These are phyloP conservation scores for Kingdonia uniflora DNA, from an alignment of 164 flowering plant genomes.

Conservation along the genomic window DNA sequence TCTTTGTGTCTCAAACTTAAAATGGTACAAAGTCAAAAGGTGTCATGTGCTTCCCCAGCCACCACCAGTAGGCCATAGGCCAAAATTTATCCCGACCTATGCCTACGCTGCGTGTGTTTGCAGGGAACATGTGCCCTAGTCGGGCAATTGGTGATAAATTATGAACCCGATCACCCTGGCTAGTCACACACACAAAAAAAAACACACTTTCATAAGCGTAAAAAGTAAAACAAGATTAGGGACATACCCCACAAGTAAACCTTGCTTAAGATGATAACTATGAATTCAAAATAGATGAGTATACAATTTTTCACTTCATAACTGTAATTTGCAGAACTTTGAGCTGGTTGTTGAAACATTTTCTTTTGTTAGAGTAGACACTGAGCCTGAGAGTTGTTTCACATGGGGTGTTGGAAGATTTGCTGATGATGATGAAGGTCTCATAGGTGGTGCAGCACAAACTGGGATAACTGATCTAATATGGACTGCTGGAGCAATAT, in stretches of 20 bases:
- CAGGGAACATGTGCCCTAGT: not conserved
- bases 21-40: too few relatives aligned
- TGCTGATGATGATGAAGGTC: constrained; percentile 6
- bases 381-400: constrained; percentile 6
- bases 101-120: not conserved
- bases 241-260: not conserved
- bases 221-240: not conserved
- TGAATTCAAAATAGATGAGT: not conserved
- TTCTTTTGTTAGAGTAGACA: constrained; percentile 2
- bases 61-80: too few relatives aligned
- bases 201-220: too few relatives aligned
- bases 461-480: constrained; percentile 17
- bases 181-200: too few relatives aligned
- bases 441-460: constrained; percentile 15
- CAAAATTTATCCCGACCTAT: not conserved
- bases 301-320: constrained; percentile 4
- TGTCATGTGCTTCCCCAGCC: too few relatives aligned
- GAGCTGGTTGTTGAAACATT: constrained; percentile 8
- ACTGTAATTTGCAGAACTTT: constrained; percentile 6
- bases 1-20: too few relatives aligned
- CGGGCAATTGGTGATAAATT: too few relatives aligned
- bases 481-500: constrained; percentile 16
- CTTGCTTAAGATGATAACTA: not conserved
- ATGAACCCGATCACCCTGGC: too few relatives aligned
- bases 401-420: constrained; percentile 4